Conservation (phyloP, 2,329 filamentous ascomycete species). For the Xylariaceae sp. region DNA sequence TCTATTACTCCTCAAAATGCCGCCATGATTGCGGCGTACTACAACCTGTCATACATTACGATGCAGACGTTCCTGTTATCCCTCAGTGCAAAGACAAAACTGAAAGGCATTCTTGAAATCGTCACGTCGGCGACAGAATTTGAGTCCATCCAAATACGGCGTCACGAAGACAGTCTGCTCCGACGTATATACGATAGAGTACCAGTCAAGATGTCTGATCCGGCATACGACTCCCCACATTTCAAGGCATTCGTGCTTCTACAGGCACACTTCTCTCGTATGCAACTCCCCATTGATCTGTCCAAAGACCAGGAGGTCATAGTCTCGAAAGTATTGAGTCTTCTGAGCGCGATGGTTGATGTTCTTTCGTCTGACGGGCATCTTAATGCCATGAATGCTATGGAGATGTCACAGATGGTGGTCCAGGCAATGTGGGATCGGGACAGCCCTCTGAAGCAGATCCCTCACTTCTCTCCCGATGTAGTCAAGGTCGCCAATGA, state of each 20-base stretch:
- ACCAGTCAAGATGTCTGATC: constrained; percentile 89
- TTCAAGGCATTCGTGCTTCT: constrained; percentile 98
- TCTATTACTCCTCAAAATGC: constrained; percentile 84
- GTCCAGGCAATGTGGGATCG: constrained; percentile 99
- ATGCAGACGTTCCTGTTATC: constrained; percentile 98
- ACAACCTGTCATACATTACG: constrained; percentile 98
- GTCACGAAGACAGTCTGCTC: constrained; percentile 83
- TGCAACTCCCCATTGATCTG: constrained; percentile 92
- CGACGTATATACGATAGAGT: constrained; percentile 90
- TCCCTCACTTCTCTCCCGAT: constrained; percentile 84
- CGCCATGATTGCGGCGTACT: constrained; percentile 97
- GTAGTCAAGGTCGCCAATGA: constrained; percentile 77
- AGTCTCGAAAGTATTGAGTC: constrained; percentile 73
- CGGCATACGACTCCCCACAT: constrained; percentile 84
- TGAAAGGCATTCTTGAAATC: constrained; percentile 96
- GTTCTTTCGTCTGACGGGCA: constrained; percentile 93
- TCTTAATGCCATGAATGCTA: constrained; percentile 94
- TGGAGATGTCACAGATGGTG: constrained; percentile 99
- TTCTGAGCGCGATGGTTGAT: constrained; percentile 89
- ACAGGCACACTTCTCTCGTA: constrained; percentile 93
- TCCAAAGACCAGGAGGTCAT: constrained; percentile 93
- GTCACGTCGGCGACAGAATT: constrained; percentile 96
- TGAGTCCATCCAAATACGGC: constrained; percentile 86
- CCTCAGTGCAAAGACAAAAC: constrained; percentile 78
- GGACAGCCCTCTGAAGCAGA: constrained; percentile 93